Evolutionary conservation across 805 yeast genomes (phyloP).

Genomic region (Wickerhamiella allomyrinae): DNA sequence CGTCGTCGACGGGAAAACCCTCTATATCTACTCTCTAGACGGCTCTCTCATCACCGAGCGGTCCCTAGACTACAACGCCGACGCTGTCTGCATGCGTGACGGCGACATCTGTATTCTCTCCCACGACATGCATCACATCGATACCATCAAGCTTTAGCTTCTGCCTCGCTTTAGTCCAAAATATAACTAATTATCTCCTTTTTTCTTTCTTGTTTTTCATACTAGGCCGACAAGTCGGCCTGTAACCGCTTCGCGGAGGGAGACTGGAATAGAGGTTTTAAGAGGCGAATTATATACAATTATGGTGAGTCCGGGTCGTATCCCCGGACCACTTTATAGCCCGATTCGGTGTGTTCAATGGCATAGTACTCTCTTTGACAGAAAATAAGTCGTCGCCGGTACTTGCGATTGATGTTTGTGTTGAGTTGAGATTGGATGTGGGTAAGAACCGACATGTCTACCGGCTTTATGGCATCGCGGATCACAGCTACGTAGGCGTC

Average conservation of each 20-base stretch:
- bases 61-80: neutral
- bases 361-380: slow-evolving; percentile 5
- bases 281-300: neutral
- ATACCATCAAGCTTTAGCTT: neutral
- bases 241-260: too few relatives aligned
- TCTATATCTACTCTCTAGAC: neutral
- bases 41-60: neutral
- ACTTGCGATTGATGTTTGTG: neutral
- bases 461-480: slow-evolving; percentile 7
- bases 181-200: too few relatives aligned
- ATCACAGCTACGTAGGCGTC: neutral
- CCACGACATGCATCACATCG: neutral
- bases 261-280: too few relatives aligned
- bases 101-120: neutral
- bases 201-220: too few relatives aligned
- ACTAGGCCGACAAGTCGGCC: too few relatives aligned
- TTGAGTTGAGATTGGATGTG: neutral
- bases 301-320: neutral
- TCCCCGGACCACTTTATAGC: neutral
- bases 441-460: slow-evolving; percentile 5
- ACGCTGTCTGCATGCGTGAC: neutral
- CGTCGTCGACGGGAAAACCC: neutral
- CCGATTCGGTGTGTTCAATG: neutral
- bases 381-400: slow-evolving; percentile 5
- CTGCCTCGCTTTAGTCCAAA: too few relatives aligned